These are phyloP conservation scores for Ustilago tritici DNA, from an alignment of 1,284 basidiomycete species.

Conservation along the genomic window DNA sequence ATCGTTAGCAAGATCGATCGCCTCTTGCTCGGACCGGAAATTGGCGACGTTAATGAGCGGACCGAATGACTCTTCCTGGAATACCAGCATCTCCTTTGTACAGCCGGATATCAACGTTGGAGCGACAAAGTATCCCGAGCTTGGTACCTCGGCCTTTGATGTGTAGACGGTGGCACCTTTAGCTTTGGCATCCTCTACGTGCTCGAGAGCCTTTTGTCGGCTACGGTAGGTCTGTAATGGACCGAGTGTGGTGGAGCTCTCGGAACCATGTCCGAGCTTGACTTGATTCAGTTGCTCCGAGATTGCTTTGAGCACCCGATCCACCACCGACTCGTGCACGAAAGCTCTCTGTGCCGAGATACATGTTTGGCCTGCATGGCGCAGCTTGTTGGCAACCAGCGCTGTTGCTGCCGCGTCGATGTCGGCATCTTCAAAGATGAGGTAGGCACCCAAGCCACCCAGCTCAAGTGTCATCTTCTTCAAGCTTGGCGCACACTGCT, in stretches of 20 bases:
- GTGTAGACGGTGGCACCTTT: slow-evolving; percentile 87
- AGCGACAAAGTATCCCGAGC: slow-evolving; percentile 78
- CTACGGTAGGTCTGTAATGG: slow-evolving; percentile 91
- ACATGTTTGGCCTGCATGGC: slow-evolving; percentile 90
- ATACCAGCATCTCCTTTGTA: slow-evolving; percentile 74
- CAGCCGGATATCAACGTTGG: slow-evolving; percentile 90
- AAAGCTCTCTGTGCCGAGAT: slow-evolving; percentile 73
- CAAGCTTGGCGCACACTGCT: slow-evolving; percentile 83
- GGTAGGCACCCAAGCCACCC: slow-evolving; percentile 88
- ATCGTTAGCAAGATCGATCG: slow-evolving; percentile 85
- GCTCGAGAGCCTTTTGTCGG: slow-evolving; percentile 84
- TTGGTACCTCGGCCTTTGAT: slow-evolving; percentile 77
- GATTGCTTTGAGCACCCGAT: slow-evolving; percentile 84
- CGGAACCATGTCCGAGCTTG: slow-evolving; percentile 90
- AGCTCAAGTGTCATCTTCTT: slow-evolving; percentile 79
- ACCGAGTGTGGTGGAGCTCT: slow-evolving; percentile 82
- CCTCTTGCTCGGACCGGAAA: slow-evolving; percentile 93
- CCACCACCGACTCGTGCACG: slow-evolving; percentile 78
- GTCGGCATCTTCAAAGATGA: slow-evolving; percentile 96
- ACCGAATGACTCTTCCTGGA: slow-evolving; percentile 67
- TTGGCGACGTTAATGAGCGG: slow-evolving; percentile 74
- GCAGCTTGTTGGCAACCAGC: slow-evolving; percentile 89
- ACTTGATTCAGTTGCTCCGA: slow-evolving; percentile 86
- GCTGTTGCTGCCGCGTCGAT: slow-evolving; percentile 89
- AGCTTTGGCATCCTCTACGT: slow-evolving; percentile 86